A percentile compares a stretch with the other conserved stretches of the same genome.
These are phyloP conservation scores for Rubroboletus pulcherrimus DNA, from an alignment of 768 basidiomycete genomes.

Conservation along the genomic window DNA sequence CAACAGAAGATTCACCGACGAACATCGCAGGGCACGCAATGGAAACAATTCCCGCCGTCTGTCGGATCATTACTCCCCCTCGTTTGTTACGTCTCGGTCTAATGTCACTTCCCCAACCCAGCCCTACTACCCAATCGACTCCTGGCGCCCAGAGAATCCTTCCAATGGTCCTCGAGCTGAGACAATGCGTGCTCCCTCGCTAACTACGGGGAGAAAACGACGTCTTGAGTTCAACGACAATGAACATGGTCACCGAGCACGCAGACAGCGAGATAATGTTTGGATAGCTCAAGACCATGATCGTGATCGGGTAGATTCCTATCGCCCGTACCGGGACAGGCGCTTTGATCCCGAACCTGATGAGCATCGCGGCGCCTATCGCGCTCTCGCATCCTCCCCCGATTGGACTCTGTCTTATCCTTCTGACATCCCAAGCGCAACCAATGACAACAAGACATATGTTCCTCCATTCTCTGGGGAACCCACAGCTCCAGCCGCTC, in stretches of 20 bases:
- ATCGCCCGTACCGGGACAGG: constrained; percentile 12
- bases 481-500: background rate
- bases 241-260: constrained; percentile 18
- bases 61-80: constrained; percentile 13
- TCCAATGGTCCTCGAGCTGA: constrained; percentile 17
- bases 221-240: constrained; percentile 18
- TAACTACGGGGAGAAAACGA: constrained; percentile 20
- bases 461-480: background rate
- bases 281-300: constrained; percentile 16
- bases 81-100: background rate
- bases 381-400: constrained; percentile 1
- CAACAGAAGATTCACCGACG: constrained; percentile 9
- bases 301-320: constrained; percentile 1
- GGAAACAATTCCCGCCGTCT: background rate
- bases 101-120: constrained; percentile 3
- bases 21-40: constrained; percentile 5
- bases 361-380: constrained; percentile 11
- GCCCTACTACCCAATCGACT: background rate
- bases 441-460: constrained; percentile 7
- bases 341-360: constrained; percentile 9
- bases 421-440: constrained; percentile 4
- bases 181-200: constrained; percentile 13
- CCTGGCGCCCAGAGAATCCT: constrained; percentile 4
- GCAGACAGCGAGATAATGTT: constrained; percentile 22
- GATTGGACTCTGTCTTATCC: constrained; percentile 6